Evolutionary conservation across 805 yeast genomes (phyloP), one percentile per base, ranked within the genome.

Genomic region (Kazachstania bromeliacearum): DNA sequence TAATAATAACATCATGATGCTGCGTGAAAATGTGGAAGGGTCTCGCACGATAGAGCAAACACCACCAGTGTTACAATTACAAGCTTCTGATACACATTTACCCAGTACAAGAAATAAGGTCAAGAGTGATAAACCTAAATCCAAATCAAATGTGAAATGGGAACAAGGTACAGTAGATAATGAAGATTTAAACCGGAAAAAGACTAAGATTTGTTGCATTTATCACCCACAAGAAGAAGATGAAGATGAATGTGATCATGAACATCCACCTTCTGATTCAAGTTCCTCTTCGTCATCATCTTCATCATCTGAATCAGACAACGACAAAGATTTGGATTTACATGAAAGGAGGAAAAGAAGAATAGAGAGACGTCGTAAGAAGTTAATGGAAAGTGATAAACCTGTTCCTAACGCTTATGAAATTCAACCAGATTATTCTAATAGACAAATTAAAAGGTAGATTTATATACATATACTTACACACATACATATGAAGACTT

Each of bases 131-230:
- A 28, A 16, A 13, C 38, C n/a, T 35, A 41, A 24, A 21, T 8
- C 33, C 5, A 61, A 69, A 35, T 68, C 76, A 9, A 67, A 72
- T 28, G 96, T 89, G 0, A 68, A 76, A 35, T 89, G 96, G 96
- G 68, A 78, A 6, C 83, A 80, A 25, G 94, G 79, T 31, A 88
- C 85, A 3, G 69, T 92, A 4, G 97, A 89, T 57, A 89, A 89
- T 56, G 98, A 89, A 60, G 61, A 82, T 53, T 67, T 92, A 82
- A 73, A 80, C 52, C 84, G 75, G 63, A 92, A 92, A 64, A 87
- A 85, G 55, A 75, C 95, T 9, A 89, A 89, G 59, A 80, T 83
- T n/a, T 84, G 94, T 50, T 83, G 94, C 46, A 83, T 84, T 7
- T 83, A 75, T 66, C 81, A 88, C 66, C 92, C 96, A 38, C 77